Conservation (phyloP, 2,329 filamentous ascomycete species). For the Talaromyces sp. region DNA sequence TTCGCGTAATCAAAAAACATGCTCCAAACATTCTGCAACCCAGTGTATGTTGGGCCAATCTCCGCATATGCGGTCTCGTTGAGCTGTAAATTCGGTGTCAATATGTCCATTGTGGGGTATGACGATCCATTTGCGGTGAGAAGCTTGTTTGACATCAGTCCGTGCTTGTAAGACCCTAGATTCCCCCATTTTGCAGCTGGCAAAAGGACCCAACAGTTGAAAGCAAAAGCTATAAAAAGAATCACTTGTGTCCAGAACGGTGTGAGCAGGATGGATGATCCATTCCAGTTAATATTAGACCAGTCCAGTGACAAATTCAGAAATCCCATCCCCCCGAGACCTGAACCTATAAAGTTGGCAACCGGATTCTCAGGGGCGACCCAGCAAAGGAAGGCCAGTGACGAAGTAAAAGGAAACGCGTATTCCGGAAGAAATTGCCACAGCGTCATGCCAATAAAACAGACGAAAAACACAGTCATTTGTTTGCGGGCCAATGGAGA, state of each 20-base stretch:
- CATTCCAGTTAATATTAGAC: slow-evolving; percentile 55
- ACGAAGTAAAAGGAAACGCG: slow-evolving; percentile 56
- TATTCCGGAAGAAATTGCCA: slow-evolving; percentile 63
- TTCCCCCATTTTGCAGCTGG: slow-evolving; percentile 57
- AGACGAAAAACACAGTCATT: slow-evolving; percentile 54
- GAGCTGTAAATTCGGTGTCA: slow-evolving; percentile 43
- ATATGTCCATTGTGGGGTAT: slow-evolving; percentile 42
- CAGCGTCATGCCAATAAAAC: slow-evolving; percentile 49
- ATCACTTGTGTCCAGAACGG: slow-evolving; percentile 59
- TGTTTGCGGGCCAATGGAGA: slow-evolving; percentile 49
- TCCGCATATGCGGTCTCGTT: slow-evolving; percentile 46
- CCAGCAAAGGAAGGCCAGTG: slow-evolving; percentile 61
- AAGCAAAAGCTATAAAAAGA: slow-evolving; percentile 52
- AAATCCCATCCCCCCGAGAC: slow-evolving; percentile 60
- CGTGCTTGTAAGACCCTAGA: slow-evolving; percentile 48
- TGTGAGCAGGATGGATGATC: slow-evolving; percentile 48
- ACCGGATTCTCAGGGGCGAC: slow-evolving; percentile 55
- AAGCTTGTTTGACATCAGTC: slow-evolving; percentile 56
- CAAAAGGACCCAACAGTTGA: slow-evolving; percentile 56
- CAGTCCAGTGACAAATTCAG: slow-evolving; percentile 58
- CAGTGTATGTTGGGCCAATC: slow-evolving; percentile 54
- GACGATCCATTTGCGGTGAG: slow-evolving; percentile 47
- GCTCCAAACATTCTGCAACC: slow-evolving; percentile 54
- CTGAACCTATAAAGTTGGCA: slow-evolving; percentile 58
- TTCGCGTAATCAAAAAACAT: slow-evolving; percentile 60